phyloP scores from a whole-genome alignment of 2,329 filamentous ascomycete species.

The Hawksworthiomyces lignivorus region DNA sequence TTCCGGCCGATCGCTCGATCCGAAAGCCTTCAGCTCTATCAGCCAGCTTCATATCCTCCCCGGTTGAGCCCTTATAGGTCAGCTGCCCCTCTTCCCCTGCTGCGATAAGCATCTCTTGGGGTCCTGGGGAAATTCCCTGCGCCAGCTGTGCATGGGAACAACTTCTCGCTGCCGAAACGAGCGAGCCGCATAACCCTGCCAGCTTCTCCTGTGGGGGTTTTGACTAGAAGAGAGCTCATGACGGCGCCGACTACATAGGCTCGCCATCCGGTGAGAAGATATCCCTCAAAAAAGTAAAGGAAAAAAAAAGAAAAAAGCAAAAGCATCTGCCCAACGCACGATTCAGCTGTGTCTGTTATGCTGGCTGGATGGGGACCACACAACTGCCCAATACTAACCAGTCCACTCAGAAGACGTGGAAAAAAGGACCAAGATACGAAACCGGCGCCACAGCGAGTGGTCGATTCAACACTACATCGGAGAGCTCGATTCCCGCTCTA shows the following conservation, averaged over 20 bases:
- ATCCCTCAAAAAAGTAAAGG: too few species aligned
- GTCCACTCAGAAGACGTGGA: too few species aligned
- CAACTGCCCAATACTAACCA: too few species aligned
- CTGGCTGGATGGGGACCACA: too few species aligned
- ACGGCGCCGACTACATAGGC: not conserved
- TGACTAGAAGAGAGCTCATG: not conserved
- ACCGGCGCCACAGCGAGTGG: too few species aligned
- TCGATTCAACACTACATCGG: too few species aligned
- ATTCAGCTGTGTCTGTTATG: too few species aligned
- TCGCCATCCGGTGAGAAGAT: not conserved
- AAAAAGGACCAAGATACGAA: too few species aligned
- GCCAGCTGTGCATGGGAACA: conserved; percentile 2
- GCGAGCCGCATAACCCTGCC: conserved; percentile 4
- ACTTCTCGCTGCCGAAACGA: not conserved
- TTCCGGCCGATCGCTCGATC: too few species aligned
- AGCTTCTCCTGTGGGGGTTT: conserved; percentile 3
- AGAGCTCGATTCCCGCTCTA: too few species aligned
- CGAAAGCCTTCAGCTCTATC: not conserved
- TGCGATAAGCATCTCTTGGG: not conserved
- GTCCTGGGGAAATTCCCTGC: not conserved
- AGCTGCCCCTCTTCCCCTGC: not conserved
- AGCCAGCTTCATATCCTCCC: not conserved
- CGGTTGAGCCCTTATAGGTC: not conserved
- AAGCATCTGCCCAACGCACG: too few species aligned
- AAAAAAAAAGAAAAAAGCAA: too few species aligned